Conservation (phyloP, 257 asterid genomes). For the Capsicum rhomboideum region DNA sequence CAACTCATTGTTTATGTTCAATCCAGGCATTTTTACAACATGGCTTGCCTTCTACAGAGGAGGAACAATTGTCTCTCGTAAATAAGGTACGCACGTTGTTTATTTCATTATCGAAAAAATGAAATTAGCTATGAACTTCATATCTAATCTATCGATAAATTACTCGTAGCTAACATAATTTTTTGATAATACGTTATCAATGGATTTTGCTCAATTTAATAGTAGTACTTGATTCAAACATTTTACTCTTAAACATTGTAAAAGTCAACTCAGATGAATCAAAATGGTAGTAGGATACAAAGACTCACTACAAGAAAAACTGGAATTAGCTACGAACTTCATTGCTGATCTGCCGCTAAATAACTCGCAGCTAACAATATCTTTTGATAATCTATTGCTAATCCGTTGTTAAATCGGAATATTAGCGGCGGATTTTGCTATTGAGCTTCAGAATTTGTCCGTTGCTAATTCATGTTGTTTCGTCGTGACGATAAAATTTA, state of each 20-base stretch:
- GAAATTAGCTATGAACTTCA: neutral
- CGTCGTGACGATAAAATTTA: too few relatives aligned
- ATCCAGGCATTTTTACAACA: constrained; percentile 74
- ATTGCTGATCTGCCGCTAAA: neutral
- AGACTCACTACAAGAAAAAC: too few relatives aligned
- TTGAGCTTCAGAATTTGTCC: neutral
- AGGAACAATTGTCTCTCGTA: constrained; percentile 47
- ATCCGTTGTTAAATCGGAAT: neutral
- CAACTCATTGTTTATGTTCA: neutral
- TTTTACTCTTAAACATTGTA: too few relatives aligned
- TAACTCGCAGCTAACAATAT: neutral
- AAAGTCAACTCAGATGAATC: too few relatives aligned
- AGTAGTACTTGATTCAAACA: too few relatives aligned
- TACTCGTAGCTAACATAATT: neutral
- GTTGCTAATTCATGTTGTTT: neutral
- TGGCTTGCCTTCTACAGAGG: constrained; percentile 71
- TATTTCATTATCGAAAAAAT: neutral
- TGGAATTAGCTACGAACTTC: neutral
- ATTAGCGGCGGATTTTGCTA: neutral
- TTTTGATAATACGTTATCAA: neutral
- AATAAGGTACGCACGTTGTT: constrained; percentile 46
- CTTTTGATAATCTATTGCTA: neutral
- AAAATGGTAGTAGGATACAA: too few relatives aligned
- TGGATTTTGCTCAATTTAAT: neutral
- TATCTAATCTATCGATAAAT: neutral